phyloP scores from a whole-genome alignment of 2,329 filamentous ascomycete genomes.

The Fusarium mexicanum region DNA sequence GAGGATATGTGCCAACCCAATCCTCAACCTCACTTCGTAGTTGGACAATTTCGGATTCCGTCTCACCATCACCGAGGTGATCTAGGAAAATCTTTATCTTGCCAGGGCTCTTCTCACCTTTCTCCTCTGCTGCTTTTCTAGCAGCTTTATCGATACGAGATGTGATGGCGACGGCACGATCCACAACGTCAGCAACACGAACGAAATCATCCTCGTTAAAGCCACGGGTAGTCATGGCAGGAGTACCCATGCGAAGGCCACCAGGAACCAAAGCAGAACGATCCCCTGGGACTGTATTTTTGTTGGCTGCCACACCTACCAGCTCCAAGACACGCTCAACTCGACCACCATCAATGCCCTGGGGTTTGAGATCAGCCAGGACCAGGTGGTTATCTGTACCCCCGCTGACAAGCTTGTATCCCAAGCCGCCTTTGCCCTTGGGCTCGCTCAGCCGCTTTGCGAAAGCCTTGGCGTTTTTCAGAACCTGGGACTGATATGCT shows the following conservation, averaged over 20 bases:
- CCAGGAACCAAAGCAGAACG: constrained; percentile 92
- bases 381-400: constrained; percentile 99
- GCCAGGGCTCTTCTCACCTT: constrained; percentile 71
- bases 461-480: constrained; percentile 90
- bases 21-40: constrained; percentile 78
- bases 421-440: constrained; percentile 80
- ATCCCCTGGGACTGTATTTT: constrained; percentile 98
- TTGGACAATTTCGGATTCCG: constrained; percentile 76
- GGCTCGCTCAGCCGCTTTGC: constrained; percentile 71
- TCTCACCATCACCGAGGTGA: constrained; percentile 73
- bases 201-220: constrained; percentile 89
- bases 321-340: constrained; percentile 92
- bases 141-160: constrained; percentile 78
- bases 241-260: constrained; percentile 92
- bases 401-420: constrained; percentile 89
- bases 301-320: constrained; percentile 97
- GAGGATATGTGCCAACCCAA: constrained; percentile 78
- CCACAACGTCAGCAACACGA: constrained; percentile 85
- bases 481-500: constrained; percentile 88
- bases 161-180: constrained; percentile 82
- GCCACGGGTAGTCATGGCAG: constrained; percentile 97
- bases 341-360: constrained; percentile 86
- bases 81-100: constrained; percentile 75
- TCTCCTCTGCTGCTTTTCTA: constrained; percentile 73
- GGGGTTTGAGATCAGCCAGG: constrained; percentile 88